Percentiles rank a stretch among this genome's conserved stretches.
These are phyloP conservation scores for Cyamopsis tetragonoloba DNA, from an alignment of 306 rosid species.

Conservation along the genomic window DNA sequence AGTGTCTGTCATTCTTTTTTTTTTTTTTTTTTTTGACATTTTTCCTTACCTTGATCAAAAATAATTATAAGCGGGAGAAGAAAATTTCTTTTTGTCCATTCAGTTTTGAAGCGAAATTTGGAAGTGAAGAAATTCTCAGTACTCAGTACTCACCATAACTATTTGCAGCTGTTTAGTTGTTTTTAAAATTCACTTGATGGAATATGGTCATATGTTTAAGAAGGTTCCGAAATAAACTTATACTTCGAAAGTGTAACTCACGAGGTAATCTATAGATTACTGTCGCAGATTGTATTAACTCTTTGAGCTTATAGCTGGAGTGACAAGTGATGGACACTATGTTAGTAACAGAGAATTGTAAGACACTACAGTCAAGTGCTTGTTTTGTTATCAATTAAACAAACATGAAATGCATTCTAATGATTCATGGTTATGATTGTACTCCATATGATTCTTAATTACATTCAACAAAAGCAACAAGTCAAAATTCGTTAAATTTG, in stretches of 20 bases:
- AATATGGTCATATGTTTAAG: background rate
- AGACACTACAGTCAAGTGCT: no score
- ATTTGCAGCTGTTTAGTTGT: background rate
- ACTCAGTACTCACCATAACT: background rate
- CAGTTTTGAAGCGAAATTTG: background rate
- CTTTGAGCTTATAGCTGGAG: background rate
- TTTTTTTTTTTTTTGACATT: background rate
- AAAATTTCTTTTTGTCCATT: background rate
- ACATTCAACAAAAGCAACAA: no score
- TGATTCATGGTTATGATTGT: no score
- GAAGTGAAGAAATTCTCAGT: background rate
- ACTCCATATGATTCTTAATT: no score
- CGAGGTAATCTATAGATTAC: no score
- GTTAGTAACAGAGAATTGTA: no score
- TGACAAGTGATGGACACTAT: background rate
- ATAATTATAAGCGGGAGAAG: no score
- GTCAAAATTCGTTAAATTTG: no score
- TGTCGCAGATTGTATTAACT: background rate
- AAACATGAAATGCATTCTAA: no score
- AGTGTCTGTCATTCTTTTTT: conserved; percentile 7
- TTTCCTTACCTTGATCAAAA: conserved; percentile 16
- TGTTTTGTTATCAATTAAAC: no score
- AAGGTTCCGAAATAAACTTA: background rate
- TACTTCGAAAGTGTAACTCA: background rate
- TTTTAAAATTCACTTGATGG: background rate